Base-by-base conservation (phyloP, 2,329 filamentous ascomycete genomes). In the Phaeosphaeriaceae sp. region DNA sequence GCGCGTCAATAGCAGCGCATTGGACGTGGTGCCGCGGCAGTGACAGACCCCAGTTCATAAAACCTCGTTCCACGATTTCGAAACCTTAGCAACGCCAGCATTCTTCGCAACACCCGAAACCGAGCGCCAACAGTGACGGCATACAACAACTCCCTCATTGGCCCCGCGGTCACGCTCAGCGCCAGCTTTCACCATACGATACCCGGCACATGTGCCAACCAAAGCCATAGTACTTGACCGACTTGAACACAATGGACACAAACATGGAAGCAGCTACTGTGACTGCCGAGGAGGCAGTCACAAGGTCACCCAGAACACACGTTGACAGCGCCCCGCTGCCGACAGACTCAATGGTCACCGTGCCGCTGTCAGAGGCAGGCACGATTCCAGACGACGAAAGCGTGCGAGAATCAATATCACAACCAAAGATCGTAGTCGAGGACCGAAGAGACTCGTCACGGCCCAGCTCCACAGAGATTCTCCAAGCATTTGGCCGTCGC, bases 341-440 rank as follows among this genome's bases (percentile, higher is more conserved):
- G 21, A 83, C 81, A 51, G 89, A 92, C 77, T 92, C 90, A 20
- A 89, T 92, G 88, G 89, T 92, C 47, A 92, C 90, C 7, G 90
- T 92, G 46, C 85, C 89, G 54, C 82, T 92, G 49, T 92, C 90
- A 20, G 89, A 91, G 72, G 81, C 88, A 7, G 85, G 48, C 51
- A 64, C 58, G 56, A 84, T 82, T 9, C 56, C 63, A 40, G 66
- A 75, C 54, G 69, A 76, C 54, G 67, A 69, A 36, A 44, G 48
- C n/a, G 46, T 51, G 19, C 53, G 61, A 45, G 57, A 58, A 9
- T 64, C 62, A 19, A 51, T 51, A 20, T 36, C 54, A 19, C 66
- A 69, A 25, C 71, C 70, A 33, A 65, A 71, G 41, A 76, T 76
- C 19, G 61, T 68, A 50, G 63, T 73, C 3, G 73, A 75, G 20